phyloP scores from a whole-genome alignment of 495 filamentous ascomycete genomes.

The Penicillium flavigenum region DNA sequence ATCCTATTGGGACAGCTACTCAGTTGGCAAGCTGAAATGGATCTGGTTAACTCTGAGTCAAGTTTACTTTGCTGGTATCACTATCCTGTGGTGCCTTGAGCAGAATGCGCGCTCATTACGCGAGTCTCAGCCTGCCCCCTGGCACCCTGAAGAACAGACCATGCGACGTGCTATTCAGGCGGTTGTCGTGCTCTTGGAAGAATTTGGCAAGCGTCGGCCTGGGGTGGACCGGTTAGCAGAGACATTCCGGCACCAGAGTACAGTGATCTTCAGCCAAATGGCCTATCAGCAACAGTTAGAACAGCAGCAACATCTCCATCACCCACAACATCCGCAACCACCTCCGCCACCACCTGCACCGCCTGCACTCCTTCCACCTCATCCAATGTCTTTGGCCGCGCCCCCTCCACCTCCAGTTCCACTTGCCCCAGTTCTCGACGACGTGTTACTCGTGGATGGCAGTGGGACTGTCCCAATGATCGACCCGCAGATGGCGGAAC shows the following conservation, averaged over 20 bases:
- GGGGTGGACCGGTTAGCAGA: conserved; percentile 48
- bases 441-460: conserved; percentile 41
- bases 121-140: conserved; percentile 39
- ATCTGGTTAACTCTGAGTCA: conserved; percentile 56
- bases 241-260: conserved; percentile 48
- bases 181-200: conserved; percentile 48
- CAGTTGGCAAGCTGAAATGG: conserved; percentile 53
- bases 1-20: conserved; percentile 51
- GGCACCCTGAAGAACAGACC: conserved; percentile 46
- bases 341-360: conserved; percentile 25
- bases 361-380: conserved; percentile 26
- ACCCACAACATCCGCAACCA: conserved; percentile 16
- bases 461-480: conserved; percentile 38
- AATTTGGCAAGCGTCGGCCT: conserved; percentile 49
- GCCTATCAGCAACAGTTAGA: conserved; percentile 38
- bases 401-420: conserved; percentile 40
- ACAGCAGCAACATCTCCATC: conserved; percentile 27
- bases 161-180: conserved; percentile 49
- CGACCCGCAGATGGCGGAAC: conserved; percentile 44
- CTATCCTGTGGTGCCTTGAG: conserved; percentile 50
- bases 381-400: conserved; percentile 24
- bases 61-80: conserved; percentile 51
- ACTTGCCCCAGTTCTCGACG: conserved; percentile 45
- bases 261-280: conserved; percentile 48
- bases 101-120: conserved; percentile 47